Evolutionary conservation across 2,329 filamentous ascomycete genomes (phyloP).

Genomic region (Calonectria montana): DNA sequence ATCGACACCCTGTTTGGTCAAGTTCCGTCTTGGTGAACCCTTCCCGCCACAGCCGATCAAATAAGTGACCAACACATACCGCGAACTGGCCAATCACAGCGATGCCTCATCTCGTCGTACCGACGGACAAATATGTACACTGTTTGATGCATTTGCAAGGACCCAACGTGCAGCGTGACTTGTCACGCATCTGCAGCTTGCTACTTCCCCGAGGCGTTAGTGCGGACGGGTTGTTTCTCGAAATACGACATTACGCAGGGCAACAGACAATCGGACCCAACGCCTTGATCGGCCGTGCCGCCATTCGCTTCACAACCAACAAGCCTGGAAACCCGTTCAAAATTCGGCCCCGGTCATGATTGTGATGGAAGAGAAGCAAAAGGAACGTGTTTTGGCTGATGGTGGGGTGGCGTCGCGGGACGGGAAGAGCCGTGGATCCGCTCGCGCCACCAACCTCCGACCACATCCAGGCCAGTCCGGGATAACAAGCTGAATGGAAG

Average conservation of each 20-base stretch:
- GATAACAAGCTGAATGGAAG: slow-evolving; percentile 5
- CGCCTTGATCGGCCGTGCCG: background rate
- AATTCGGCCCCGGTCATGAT: background rate
- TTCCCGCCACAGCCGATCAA: slow-evolving; percentile 22
- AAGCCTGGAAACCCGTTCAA: background rate
- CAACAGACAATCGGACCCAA: background rate
- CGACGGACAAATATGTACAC: background rate
- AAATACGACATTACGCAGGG: background rate
- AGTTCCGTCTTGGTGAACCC: background rate
- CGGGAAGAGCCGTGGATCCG: slow-evolving; percentile 41
- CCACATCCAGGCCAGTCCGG: slow-evolving; percentile 22
- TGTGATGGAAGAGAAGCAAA: background rate
- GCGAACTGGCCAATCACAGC: background rate
- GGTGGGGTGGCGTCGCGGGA: slow-evolving; percentile 36
- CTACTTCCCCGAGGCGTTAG: slow-evolving; percentile 39
- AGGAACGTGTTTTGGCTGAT: slow-evolving; percentile 14
- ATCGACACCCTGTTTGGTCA: background rate
- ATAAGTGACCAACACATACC: background rate
- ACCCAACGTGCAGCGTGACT: slow-evolving; percentile 28
- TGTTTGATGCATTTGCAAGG: background rate
- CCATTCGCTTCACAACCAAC: background rate
- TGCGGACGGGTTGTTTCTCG: slow-evolving; percentile 5
- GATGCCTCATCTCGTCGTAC: background rate
- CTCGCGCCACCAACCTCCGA: slow-evolving; percentile 31
- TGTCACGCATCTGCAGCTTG: slow-evolving; percentile 37